phyloP scores from a whole-genome alignment of 1,284 basidiomycete genomes.

The Ustilago lituana region DNA sequence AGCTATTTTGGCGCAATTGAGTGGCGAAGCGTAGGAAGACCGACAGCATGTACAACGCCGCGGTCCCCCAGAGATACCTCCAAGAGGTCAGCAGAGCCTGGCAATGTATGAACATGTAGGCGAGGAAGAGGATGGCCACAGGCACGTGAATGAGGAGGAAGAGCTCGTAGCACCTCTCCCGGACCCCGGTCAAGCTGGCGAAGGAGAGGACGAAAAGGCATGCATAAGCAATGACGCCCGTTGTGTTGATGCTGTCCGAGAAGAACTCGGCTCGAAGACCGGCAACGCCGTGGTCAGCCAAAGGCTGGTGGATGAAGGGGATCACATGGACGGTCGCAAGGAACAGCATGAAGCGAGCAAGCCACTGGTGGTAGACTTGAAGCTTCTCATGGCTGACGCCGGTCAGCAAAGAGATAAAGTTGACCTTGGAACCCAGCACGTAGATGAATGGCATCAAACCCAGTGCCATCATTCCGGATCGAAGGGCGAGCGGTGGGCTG shows the following conservation, averaged over 20 bases:
- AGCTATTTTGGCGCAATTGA: slow-evolving; percentile 27
- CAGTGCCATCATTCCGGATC: slow-evolving; percentile 56
- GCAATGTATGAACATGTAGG: slow-evolving; percentile 56
- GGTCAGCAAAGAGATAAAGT: slow-evolving; percentile 57
- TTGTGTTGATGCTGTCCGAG: slow-evolving; percentile 50
- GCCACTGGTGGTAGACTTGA: slow-evolving; percentile 63
- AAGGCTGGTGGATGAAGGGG: slow-evolving; percentile 57
- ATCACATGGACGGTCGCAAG: slow-evolving; percentile 58
- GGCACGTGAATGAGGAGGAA: slow-evolving; percentile 61
- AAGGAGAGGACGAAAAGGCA: slow-evolving; percentile 51
- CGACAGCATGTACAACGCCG: slow-evolving; percentile 45
- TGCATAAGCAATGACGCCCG: slow-evolving; percentile 53
- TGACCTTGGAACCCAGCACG: slow-evolving; percentile 55
- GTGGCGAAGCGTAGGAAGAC: slow-evolving; percentile 41
- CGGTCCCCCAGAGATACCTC: slow-evolving; percentile 50
- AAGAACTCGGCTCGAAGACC: slow-evolving; percentile 42
- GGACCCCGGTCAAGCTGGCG: slow-evolving; percentile 50
- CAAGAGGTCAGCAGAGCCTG: slow-evolving; percentile 43
- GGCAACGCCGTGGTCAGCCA: slow-evolving; percentile 43
- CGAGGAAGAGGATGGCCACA: slow-evolving; percentile 52
- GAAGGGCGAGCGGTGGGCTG: slow-evolving; percentile 55
- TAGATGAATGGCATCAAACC: slow-evolving; percentile 63
- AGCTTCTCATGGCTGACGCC: slow-evolving; percentile 58
- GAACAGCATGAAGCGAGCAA: slow-evolving; percentile 57
- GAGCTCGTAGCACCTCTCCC: slow-evolving; percentile 60